These are phyloP conservation scores for Cyclotella sp. DNA, from an alignment of 108 stramenopile genomes.

Conservation along the genomic window DNA sequence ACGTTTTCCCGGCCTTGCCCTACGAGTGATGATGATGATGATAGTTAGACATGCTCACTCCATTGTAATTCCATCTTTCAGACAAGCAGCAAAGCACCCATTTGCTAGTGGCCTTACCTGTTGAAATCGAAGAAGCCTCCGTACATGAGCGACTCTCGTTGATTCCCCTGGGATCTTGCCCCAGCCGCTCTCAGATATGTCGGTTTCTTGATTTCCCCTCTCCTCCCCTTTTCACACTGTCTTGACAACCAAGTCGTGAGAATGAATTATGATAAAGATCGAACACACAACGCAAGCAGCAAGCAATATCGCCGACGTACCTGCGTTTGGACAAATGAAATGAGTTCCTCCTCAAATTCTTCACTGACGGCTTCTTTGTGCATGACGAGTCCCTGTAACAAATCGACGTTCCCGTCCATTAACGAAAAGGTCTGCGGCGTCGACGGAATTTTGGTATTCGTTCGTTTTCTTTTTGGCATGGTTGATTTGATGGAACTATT, in stretches of 20 bases:
- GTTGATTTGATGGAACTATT: not conserved
- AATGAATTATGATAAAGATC: not conserved
- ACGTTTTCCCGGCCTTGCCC: slow-evolving; percentile 46
- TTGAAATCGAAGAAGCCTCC: slow-evolving; percentile 55
- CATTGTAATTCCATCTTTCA: too few species aligned
- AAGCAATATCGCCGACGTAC: not conserved
- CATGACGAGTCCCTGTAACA: slow-evolving; percentile 40
- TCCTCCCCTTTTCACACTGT: slow-evolving; percentile 38
- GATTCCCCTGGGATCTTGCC: slow-evolving; percentile 46
- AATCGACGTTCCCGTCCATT: slow-evolving; percentile 29
- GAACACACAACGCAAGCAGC: not conserved
- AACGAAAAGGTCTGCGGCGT: slow-evolving; percentile 25
- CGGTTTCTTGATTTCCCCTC: slow-evolving; percentile 50
- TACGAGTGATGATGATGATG: not conserved
- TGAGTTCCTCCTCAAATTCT: slow-evolving; percentile 31
- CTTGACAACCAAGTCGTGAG: not conserved
- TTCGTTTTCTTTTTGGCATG: slow-evolving; percentile 21
- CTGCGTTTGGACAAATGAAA: slow-evolving; percentile 28
- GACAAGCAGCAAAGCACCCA: too few species aligned
- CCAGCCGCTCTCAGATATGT: slow-evolving; percentile 42
- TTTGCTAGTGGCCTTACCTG: not conserved
- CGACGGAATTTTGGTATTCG: not conserved
- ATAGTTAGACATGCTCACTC: not conserved
- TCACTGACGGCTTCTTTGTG: slow-evolving; percentile 38
- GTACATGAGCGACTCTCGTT: slow-evolving; percentile 45